Evolutionary conservation across 1,284 basidiomycete species (phyloP).

Genomic region (Malassezia nana): DNA sequence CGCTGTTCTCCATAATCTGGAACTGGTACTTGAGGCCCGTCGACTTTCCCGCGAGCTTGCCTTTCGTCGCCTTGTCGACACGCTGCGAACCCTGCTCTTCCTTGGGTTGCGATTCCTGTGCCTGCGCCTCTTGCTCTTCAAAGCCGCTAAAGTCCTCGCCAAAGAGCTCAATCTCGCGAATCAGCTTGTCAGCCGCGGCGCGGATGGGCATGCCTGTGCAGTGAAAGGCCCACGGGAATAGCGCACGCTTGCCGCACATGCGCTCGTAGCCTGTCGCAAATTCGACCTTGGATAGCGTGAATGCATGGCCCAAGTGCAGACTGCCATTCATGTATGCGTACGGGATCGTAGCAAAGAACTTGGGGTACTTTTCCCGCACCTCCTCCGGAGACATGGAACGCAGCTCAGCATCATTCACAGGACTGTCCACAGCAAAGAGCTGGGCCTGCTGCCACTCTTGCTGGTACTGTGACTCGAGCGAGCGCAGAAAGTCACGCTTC

Average conservation of each 20-base stretch:
- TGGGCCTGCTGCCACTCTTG: constrained; percentile 59
- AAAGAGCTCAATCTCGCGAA: constrained; percentile 93
- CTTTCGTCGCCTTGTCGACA: constrained; percentile 75
- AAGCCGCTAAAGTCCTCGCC: constrained; percentile 78
- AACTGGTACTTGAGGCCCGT: constrained; percentile 95
- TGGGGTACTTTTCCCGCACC: constrained; percentile 63
- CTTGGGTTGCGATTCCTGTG: constrained; percentile 9
- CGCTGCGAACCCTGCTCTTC: constrained; percentile 9
- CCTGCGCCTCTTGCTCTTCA: constrained; percentile 31
- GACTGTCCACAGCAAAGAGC: constrained; percentile 72
- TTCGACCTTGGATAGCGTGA: constrained; percentile 97
- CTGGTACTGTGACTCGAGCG: constrained; percentile 76
- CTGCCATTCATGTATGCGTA: constrained; percentile 89
- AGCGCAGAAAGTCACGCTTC: constrained; percentile 77
- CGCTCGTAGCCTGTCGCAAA: constrained; percentile 91
- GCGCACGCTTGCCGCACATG: constrained; percentile 83
- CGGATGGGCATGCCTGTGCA: constrained; percentile 98
- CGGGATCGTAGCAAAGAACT: constrained; percentile 94
- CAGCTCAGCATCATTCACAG: constrained; percentile 49
- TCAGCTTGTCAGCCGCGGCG: constrained; percentile 92
- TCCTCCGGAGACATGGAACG: constrained; percentile 35
- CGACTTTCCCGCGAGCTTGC: constrained; percentile 83
- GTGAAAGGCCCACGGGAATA: constrained; percentile 91
- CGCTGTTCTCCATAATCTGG: constrained; percentile 87
- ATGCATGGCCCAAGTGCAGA: constrained; percentile 92